Evolutionary conservation across 257 asterid genomes (phyloP).

Genomic region (Solanum piurae): DNA sequence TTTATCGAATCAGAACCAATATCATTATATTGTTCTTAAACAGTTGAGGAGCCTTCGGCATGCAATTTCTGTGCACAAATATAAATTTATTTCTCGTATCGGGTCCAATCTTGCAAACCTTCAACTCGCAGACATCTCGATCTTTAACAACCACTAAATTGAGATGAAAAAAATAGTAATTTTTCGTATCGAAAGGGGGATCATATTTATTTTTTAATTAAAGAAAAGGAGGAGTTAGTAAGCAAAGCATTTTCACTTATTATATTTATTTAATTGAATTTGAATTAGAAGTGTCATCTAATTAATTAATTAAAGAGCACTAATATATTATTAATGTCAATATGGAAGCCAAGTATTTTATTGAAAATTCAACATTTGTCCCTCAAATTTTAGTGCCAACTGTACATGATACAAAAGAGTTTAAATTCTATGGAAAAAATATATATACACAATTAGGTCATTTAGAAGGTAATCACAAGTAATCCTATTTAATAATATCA

Average conservation of each 20-base stretch:
- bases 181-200: neutral
- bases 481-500: neutral
- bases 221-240: neutral
- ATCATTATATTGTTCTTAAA: too few relatives aligned
- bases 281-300: neutral
- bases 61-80: too few relatives aligned
- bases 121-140: too few relatives aligned
- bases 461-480: neutral
- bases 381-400: neutral
- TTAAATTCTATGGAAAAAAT: neutral
- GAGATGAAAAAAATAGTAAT: neutral
- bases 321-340: neutral
- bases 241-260: neutral
- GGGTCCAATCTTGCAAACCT: accelerated
- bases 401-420: neutral
- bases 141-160: neutral
- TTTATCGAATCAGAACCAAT: too few relatives aligned
- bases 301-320: neutral
- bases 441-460: neutral
- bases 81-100: too few relatives aligned
- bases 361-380: neutral
- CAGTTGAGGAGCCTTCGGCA: too few relatives aligned
- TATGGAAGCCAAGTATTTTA: neutral
- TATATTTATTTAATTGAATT: neutral
- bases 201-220: neutral